Conservation (phyloP, 345 rosid genomes). For the Brassica rapa region DNA sequence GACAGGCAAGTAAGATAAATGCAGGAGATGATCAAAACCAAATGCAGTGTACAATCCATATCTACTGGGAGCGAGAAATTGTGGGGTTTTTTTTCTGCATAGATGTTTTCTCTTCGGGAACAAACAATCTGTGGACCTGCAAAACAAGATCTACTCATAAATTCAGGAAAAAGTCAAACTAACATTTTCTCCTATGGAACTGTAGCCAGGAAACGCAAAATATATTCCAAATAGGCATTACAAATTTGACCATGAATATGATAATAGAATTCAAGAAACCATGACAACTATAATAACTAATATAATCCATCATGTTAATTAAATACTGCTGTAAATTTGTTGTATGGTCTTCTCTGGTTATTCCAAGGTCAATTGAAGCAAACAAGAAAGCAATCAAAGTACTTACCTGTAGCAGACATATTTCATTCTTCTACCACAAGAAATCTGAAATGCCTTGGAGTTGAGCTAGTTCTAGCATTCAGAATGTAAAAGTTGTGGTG, state of each 20-base stretch:
- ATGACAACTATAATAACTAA: neutral
- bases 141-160: neutral
- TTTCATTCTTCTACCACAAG: neutral
- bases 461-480: neutral
- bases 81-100: conserved; percentile 1
- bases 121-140: conserved; percentile 9
- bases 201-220: neutral
- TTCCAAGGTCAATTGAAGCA: neutral
- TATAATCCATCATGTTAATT: neutral
- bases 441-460: neutral
- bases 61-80: neutral
- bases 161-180: conserved; percentile 9
- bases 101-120: neutral
- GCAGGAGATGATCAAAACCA: conserved; percentile 19
- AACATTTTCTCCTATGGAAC: neutral
- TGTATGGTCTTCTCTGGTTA: neutral
- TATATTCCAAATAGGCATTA: neutral
- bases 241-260: neutral
- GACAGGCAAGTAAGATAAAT: conserved; percentile 4
- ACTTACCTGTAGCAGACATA: neutral
- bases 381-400: neutral
- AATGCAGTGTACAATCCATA: neutral
- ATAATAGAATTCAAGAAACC: neutral
- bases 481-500: too few species aligned
- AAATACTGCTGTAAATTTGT: neutral